phyloP scores from a whole-genome alignment of 2,329 filamentous ascomycete genomes.

The Fusarium sp. region DNA sequence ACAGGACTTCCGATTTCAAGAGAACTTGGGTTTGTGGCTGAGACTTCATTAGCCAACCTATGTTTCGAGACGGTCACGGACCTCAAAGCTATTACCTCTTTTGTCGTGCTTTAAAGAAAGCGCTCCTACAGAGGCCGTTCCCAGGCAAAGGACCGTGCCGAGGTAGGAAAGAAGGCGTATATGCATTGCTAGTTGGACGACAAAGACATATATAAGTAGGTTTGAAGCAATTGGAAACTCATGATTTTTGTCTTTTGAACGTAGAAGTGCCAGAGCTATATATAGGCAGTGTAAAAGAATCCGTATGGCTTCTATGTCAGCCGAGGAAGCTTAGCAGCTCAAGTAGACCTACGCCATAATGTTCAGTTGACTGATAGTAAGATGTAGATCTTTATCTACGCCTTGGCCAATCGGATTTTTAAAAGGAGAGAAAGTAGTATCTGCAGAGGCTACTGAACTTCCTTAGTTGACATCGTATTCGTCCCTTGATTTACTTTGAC shows the following conservation, averaged over 20 bases:
- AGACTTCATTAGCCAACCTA: neutral
- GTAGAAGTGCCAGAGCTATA: neutral
- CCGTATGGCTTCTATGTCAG: rapidly evolving
- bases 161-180: neutral
- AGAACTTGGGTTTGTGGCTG: neutral
- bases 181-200: neutral
- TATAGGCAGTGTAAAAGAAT: neutral
- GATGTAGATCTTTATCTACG: neutral
- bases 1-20: neutral
- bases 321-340: neutral
- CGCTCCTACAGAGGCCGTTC: neutral
- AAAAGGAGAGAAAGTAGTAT: rapidly evolving
- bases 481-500: neutral
- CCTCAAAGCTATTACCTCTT: neutral
- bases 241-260: neutral
- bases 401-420: neutral
- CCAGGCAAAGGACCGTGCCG: neutral
- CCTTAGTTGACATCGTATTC: neutral
- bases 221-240: neutral
- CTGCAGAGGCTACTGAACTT: rapidly evolving
- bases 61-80: too few relatives aligned
- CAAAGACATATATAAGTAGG: rapidly evolving
- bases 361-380: rapidly evolving
- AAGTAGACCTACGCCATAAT: rapidly evolving
- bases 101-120: neutral